Evolutionary conservation across 176 grass and related monocot species (phyloP).

Genomic region (Juncus inflexus): DNA sequence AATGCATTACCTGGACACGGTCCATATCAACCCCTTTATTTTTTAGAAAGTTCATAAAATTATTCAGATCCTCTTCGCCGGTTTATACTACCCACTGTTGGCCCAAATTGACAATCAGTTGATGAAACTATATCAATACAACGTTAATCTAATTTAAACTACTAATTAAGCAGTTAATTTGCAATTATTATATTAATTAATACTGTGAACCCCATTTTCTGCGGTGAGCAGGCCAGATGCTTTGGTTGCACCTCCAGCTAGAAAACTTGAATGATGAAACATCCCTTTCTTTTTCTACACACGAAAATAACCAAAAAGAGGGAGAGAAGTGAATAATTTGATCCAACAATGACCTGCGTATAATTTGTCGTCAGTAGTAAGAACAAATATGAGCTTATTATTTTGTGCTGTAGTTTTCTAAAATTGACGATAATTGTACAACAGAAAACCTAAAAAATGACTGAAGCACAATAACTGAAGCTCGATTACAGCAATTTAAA

Average conservation of each 20-base stretch:
- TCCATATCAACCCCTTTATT: slow-evolving; percentile 63
- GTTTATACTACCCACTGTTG: slow-evolving; percentile 93
- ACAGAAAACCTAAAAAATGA: too few relatives aligned
- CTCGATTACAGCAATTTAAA: too few relatives aligned
- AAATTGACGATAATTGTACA: too few relatives aligned
- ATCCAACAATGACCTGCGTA: slow-evolving; percentile 70
- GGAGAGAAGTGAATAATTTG: background rate
- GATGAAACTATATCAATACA: background rate
- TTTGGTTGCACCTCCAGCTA: slow-evolving; percentile 83
- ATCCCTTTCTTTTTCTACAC: slow-evolving; percentile 76
- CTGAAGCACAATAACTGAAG: too few relatives aligned
- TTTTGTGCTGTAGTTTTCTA: slow-evolving; percentile 16
- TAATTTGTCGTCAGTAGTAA: slow-evolving; percentile 59
- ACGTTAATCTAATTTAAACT: background rate
- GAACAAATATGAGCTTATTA: slow-evolving; percentile 89
- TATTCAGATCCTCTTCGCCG: slow-evolving; percentile 46
- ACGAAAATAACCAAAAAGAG: slow-evolving; percentile 2
- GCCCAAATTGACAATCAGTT: slow-evolving; percentile 57
- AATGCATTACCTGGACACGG: slow-evolving; percentile 48
- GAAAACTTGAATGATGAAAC: slow-evolving; percentile 96
- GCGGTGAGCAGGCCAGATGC: slow-evolving; percentile 79
- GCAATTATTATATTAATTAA: background rate
- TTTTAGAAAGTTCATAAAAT: slow-evolving; percentile 62
- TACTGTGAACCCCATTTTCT: slow-evolving; percentile 78
- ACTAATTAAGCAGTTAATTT: background rate